Evolutionary conservation across 306 rosid genomes (phyloP).

Genomic region (Rosa rugosa): DNA sequence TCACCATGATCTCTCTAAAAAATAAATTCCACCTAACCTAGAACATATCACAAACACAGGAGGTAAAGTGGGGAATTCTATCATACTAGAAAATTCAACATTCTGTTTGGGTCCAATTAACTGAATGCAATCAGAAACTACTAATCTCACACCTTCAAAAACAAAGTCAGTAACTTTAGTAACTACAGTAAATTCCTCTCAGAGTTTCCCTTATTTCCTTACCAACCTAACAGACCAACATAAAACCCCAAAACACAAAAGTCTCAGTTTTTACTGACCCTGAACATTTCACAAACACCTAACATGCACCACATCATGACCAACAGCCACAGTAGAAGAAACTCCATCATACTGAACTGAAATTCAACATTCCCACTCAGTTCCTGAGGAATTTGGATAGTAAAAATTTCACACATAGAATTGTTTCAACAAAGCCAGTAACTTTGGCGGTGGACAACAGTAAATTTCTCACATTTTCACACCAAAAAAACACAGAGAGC

Average conservation of each 20-base stretch:
- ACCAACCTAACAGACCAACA: too few relatives aligned
- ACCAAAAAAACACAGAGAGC: background rate
- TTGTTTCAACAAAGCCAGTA: background rate
- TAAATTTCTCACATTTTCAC: background rate
- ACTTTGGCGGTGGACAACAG: background rate
- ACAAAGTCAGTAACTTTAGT: background rate
- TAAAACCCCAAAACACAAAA: background rate
- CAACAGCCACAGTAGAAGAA: background rate
- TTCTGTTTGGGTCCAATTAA: background rate
- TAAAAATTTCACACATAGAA: background rate
- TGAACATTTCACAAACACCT: background rate
- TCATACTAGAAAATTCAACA: background rate
- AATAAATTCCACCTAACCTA: background rate
- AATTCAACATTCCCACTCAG: background rate
- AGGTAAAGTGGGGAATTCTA: too few relatives aligned
- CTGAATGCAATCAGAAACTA: background rate
- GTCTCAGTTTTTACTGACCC: background rate
- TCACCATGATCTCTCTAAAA: conserved; percentile 18
- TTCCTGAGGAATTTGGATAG: background rate
- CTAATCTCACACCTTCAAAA: background rate
- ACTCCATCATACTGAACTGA: background rate
- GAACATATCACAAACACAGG: too few relatives aligned
- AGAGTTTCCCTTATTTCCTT: background rate
- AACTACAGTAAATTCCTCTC: background rate
- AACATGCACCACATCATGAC: background rate